phyloP scores from a whole-genome alignment of 2,329 filamentous ascomycete species.

The Fusarium hostae region DNA sequence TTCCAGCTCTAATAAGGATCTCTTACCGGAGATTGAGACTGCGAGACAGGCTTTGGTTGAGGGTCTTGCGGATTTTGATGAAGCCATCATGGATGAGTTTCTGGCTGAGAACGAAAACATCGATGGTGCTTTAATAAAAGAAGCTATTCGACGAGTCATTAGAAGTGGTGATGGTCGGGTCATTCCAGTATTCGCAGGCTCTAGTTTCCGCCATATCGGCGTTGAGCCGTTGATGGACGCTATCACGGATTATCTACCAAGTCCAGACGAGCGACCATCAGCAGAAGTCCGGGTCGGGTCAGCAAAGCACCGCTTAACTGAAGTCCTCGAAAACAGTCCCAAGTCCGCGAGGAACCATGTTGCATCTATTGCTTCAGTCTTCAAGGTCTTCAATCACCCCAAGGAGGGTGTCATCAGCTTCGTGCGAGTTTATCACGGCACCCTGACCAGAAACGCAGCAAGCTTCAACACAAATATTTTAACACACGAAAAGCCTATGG shows the following conservation, averaged over 20 bases:
- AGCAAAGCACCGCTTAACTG: constrained; percentile 51
- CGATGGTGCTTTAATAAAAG: constrained; percentile 71
- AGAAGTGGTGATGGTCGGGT: constrained; percentile 75
- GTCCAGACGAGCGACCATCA: constrained; percentile 81
- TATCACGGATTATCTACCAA: constrained; percentile 87
- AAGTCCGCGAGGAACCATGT: constrained; percentile 50
- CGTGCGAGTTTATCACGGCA: constrained; percentile 89
- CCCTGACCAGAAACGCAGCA: constrained; percentile 75
- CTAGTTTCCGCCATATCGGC: constrained; percentile 93
- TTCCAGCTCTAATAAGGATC: constrained; percentile 58
- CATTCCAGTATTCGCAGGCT: constrained; percentile 89
- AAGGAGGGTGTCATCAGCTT: constrained; percentile 90
- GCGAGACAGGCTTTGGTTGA: constrained; percentile 85
- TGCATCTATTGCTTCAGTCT: constrained; percentile 74
- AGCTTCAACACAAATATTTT: constrained; percentile 90
- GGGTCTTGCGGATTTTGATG: constrained; percentile 87
- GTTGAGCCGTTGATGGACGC: constrained; percentile 92
- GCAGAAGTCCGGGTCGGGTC: constrained; percentile 78
- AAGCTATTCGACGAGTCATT: constrained; percentile 79
- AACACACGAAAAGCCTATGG: constrained; percentile 80
- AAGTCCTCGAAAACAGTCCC: constrained; percentile 56
- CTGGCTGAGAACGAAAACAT: constrained; percentile 83
- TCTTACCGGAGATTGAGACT: constrained; percentile 74
- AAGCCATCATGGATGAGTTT: constrained; percentile 85
- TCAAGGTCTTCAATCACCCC: constrained; percentile 93